These are phyloP conservation scores for Cytospora paraplurivora DNA, from an alignment of 2,329 filamentous ascomycete genomes.

Conservation along the genomic window DNA sequence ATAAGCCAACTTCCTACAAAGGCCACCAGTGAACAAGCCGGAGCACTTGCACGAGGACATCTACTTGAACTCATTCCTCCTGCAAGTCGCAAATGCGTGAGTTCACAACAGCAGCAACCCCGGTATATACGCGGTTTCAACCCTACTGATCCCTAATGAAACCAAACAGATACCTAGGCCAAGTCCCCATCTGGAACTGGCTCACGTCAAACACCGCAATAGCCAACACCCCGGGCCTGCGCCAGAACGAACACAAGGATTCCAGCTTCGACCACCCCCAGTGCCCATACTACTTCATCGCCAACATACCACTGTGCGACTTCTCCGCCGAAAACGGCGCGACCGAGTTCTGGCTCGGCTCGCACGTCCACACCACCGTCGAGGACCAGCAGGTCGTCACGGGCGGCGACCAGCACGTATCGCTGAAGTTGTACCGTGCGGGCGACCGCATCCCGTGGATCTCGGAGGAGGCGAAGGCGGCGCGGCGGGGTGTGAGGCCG, in stretches of 20 bases:
- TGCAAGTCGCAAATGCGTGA: constrained; percentile 44
- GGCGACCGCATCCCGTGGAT: constrained; percentile 29
- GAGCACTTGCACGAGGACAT: constrained; percentile 41
- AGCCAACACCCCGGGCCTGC: constrained; percentile 39
- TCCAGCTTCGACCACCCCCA: constrained; percentile 40
- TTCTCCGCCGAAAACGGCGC: constrained; percentile 40
- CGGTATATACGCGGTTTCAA: background rate
- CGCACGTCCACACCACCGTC: constrained; percentile 39
- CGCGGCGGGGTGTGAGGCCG: constrained; percentile 33
- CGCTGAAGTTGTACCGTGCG: constrained; percentile 4
- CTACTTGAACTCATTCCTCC: constrained; percentile 45
- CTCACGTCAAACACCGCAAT: constrained; percentile 45
- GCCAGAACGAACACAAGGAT: constrained; percentile 45
- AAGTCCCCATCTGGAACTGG: constrained; percentile 44
- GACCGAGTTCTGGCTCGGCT: constrained; percentile 46
- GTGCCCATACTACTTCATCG: constrained; percentile 43
- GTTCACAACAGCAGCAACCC: constrained; percentile 22
- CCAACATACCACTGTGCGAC: constrained; percentile 42
- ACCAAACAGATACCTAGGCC: constrained; percentile 42
- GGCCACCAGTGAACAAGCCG: constrained; percentile 39
- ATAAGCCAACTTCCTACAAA: constrained; percentile 44
- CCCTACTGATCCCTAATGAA: background rate
- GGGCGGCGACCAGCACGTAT: constrained; percentile 8
- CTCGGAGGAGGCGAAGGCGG: constrained; percentile 29
- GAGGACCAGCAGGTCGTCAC: constrained; percentile 38